Percentiles rank a stretch among this genome's conserved stretches.
phyloP scores from a whole-genome alignment of 2,329 filamentous ascomycete species.

The Diaporthe nobilis region DNA sequence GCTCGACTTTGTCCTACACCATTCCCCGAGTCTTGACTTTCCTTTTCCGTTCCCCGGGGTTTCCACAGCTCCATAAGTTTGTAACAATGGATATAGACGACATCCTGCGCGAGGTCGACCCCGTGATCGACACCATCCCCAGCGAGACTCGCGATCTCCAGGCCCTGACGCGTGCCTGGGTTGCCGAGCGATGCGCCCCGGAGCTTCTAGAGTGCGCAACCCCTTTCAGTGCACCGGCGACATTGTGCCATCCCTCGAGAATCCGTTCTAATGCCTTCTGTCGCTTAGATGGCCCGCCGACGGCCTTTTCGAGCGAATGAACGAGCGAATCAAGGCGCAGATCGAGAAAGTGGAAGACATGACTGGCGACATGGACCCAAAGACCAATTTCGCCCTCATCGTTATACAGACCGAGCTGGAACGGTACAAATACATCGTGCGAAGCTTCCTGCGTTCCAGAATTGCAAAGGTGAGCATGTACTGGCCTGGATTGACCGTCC shows the following conservation, averaged over 20 bases:
- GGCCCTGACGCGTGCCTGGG: slow-evolving; percentile 90
- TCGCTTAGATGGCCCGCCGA: slow-evolving; percentile 72
- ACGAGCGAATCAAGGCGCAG: slow-evolving; percentile 67
- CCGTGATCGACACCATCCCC: slow-evolving; percentile 66
- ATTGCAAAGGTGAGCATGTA: slow-evolving; percentile 81
- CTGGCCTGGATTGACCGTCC: slow-evolving; percentile 44
- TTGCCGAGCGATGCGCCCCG: slow-evolving; percentile 90
- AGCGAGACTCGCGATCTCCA: slow-evolving; percentile 83
- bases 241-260: slow-evolving; percentile 42
- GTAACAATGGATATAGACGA: slow-evolving; percentile 81
- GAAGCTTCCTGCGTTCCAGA: slow-evolving; percentile 85
- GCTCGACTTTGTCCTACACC: background rate
- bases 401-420: slow-evolving; percentile 97
- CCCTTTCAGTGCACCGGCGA: slow-evolving; percentile 40
- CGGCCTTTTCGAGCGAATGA: slow-evolving; percentile 85
- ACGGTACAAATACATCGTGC: slow-evolving; percentile 90
- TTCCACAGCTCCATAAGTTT: background rate
- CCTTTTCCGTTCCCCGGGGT: background rate
- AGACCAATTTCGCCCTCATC: slow-evolving; percentile 92
- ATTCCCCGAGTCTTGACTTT: background rate
- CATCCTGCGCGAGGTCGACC: slow-evolving; percentile 82
- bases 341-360: slow-evolving; percentile 63
- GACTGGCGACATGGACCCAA: slow-evolving; percentile 89
- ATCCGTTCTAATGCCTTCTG: background rate
- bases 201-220: slow-evolving; percentile 82